Base-by-base conservation (phyloP, 345 rosid genomes). In the Reutealis trisperma region DNA sequence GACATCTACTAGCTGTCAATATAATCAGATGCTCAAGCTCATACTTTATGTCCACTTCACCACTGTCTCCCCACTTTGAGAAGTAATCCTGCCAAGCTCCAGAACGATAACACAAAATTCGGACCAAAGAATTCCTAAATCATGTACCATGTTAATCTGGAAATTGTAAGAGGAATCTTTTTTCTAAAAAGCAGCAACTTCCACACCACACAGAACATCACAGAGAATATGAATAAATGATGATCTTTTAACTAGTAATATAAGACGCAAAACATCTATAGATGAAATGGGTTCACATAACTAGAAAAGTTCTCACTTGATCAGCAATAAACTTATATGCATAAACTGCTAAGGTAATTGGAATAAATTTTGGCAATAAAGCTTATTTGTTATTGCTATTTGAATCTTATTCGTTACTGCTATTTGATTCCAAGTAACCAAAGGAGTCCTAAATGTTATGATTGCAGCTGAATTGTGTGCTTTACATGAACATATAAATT, bases 1-100 rank as follows among this genome's bases (percentile, higher is more conserved):
- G 87, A 85, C 99, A 96, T 84, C 99, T 90, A 75, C 99, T 96
- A 4, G 99, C 99, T n/a, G 99, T 96, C 82, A 96, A 87, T 83
- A 96, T 96, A 83, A 92, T 96, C 65, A 96, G 90, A 78, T 92
- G 97, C 88, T 96, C 98, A 25, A 96, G 85, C 84, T 93, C 99
- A 76, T 80, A 83, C 87, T 93, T 96, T 0, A 96, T 74, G 86
- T 96, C 98, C 58, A 96, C 97, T 80, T 90, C 99, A 16, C 98
- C 99, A 75, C 88, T 86, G 67, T 91, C 97, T 80, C 98, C 98
- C 98, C 99, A 96, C 34, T 92, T 91, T 42, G 95, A 91, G 85
- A 96, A 93, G 89, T 80, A 92, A 66, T 91, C 96, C 99, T 96
- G 86, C 78, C 74, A 70, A 69, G 37, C 67, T 79, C 76, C 74